Evolutionary conservation across 257 asterid species (phyloP).

Genomic region (Leonotis leonurus): DNA sequence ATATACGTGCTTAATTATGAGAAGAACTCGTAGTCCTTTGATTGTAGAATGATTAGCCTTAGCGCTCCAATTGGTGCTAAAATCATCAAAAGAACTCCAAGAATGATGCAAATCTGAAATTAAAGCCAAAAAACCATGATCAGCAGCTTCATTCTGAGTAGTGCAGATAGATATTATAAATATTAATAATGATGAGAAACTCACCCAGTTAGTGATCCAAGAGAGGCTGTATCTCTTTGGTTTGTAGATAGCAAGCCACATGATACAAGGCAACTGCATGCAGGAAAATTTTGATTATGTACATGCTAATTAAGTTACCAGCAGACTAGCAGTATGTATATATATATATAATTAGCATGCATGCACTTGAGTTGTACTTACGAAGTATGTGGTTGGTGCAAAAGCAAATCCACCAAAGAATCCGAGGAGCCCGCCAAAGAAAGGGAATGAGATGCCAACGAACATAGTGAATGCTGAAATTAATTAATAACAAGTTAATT

Average conservation of each 20-base stretch:
- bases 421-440: constrained; percentile 88
- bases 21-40: constrained; percentile 38
- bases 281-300: background rate
- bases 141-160: no score
- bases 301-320: no score
- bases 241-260: constrained; percentile 73
- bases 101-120: constrained; percentile 34
- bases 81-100: constrained; percentile 34
- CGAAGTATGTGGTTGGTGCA: constrained; percentile 93
- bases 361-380: constrained; percentile 29
- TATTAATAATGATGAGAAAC: constrained; percentile 10
- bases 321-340: no score
- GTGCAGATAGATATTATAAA: background rate
- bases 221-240: constrained; percentile 56
- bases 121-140: background rate
- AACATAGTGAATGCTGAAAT: constrained; percentile 83
- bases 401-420: constrained; percentile 94
- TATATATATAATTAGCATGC: no score
- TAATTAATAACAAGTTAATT: no score
- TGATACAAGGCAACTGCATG: constrained; percentile 76
- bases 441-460: constrained; percentile 76
- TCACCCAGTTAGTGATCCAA: constrained; percentile 69
- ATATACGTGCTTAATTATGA: no score
- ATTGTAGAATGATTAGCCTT: constrained; percentile 31
- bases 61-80: constrained; percentile 52